phyloP scores from a whole-genome alignment of 1,284 basidiomycete species.

The Meira miltonrushii region DNA sequence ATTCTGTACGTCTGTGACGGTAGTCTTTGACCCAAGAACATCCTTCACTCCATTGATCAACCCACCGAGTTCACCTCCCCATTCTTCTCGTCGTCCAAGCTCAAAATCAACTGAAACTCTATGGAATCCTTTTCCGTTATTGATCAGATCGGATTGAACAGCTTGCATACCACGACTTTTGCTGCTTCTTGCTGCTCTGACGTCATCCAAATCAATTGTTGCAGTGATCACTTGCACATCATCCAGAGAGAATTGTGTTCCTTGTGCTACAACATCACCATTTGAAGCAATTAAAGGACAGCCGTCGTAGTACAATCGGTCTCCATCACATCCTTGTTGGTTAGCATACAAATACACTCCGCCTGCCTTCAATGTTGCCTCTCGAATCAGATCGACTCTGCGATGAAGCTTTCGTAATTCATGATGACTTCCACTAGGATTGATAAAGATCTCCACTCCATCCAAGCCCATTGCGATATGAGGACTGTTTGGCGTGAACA shows the following conservation, averaged over 20 bases:
- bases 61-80: neutral
- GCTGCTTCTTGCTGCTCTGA: constrained; percentile 75
- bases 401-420: constrained; percentile 89
- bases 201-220: constrained; percentile 90
- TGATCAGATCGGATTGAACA: constrained; percentile 70
- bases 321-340: constrained; percentile 97
- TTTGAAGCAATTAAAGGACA: constrained; percentile 93
- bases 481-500: constrained; percentile 92
- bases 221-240: constrained; percentile 95
- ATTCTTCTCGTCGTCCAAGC: constrained; percentile 53
- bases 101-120: constrained; percentile 58
- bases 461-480: constrained; percentile 95
- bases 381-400: constrained; percentile 89
- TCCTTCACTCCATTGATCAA: neutral
- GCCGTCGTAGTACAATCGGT: constrained; percentile 95
- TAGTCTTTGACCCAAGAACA: neutral
- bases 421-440: constrained; percentile 94
- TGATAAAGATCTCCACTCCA: constrained; percentile 97
- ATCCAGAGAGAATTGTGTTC: constrained; percentile 87
- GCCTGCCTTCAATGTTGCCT: constrained; percentile 83
- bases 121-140: constrained; percentile 66
- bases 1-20: too few relatives aligned
- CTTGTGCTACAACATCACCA: constrained; percentile 85
- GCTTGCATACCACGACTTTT: constrained; percentile 82
- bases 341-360: constrained; percentile 97